Percentiles rank a stretch among this genome's conserved stretches.
phyloP scores from a whole-genome alignment of 495 filamentous ascomycete genomes.

The Hypoxylon fuscum region DNA sequence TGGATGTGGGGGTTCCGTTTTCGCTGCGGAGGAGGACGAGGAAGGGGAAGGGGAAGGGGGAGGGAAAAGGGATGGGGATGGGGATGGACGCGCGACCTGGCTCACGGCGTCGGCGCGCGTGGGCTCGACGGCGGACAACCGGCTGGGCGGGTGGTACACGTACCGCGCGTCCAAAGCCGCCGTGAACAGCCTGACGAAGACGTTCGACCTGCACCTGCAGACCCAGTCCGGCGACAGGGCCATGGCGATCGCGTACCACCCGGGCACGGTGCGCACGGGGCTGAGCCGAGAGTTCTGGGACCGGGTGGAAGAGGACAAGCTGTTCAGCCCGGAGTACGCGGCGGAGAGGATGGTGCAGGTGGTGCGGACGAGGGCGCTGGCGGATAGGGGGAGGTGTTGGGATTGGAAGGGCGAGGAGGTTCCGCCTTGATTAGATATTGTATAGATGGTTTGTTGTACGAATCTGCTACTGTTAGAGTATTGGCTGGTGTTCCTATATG shows the following conservation, averaged over 20 bases:
- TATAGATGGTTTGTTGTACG: conserved; percentile 6
- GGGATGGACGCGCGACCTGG: conserved; percentile 64
- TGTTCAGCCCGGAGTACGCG: conserved; percentile 70
- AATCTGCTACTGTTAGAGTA: no score
- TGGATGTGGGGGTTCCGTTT: neutral
- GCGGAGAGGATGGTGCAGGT: conserved; percentile 66
- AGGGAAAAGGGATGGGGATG: neutral
- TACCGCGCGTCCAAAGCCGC: conserved; percentile 80
- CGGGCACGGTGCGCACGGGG: conserved; percentile 81
- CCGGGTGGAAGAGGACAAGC: conserved; percentile 62
- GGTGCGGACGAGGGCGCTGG: conserved; percentile 56
- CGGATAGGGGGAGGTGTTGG: conserved; percentile 74
- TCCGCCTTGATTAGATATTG: conserved; percentile 59
- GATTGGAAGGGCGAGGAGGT: conserved; percentile 81
- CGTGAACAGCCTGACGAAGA: conserved; percentile 74
- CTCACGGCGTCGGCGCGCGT: conserved; percentile 79
- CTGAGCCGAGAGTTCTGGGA: conserved; percentile 78
- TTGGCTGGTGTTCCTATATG: no score
- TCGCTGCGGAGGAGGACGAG: neutral
- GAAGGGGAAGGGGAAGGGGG: neutral
- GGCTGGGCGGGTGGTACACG: conserved; percentile 75
- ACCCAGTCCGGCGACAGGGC: conserved; percentile 64
- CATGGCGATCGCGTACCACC: conserved; percentile 77
- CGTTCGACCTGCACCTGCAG: conserved; percentile 74
- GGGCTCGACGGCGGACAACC: conserved; percentile 76